phyloP scores from a whole-genome alignment of 805 yeast species.

The Brettanomyces nanus region DNA sequence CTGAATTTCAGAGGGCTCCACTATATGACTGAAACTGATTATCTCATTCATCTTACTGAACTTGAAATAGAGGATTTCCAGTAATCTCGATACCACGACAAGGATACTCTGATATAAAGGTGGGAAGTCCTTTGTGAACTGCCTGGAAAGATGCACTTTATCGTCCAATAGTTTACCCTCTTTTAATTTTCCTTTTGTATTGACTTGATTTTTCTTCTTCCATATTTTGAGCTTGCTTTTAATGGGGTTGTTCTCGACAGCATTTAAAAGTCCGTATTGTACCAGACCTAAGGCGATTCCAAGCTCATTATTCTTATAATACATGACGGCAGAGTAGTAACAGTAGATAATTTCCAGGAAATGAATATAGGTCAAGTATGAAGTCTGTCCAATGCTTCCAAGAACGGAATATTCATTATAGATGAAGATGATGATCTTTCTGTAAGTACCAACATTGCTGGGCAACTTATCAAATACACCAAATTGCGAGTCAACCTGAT shows the following conservation, averaged over 20 bases:
- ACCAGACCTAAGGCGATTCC: slow-evolving; percentile 22
- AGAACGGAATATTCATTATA: slow-evolving; percentile 14
- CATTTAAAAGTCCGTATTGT: slow-evolving; percentile 16
- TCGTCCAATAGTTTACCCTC: slow-evolving; percentile 16
- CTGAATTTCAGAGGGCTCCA: slow-evolving; percentile 10
- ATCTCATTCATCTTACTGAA: slow-evolving; percentile 18
- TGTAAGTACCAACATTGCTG: slow-evolving; percentile 11
- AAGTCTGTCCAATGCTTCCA: slow-evolving; percentile 3
- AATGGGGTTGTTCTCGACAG: slow-evolving; percentile 20
- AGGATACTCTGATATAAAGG: slow-evolving; percentile 14
- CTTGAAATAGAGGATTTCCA: slow-evolving; percentile 16
- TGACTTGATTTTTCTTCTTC: slow-evolving; percentile 4
- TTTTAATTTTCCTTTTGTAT: slow-evolving; percentile 7
- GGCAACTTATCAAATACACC: slow-evolving; percentile 22
- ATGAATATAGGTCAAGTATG: background rate
- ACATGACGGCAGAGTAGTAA: slow-evolving; percentile 19
- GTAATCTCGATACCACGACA: slow-evolving; percentile 9
- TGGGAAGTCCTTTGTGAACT: slow-evolving; percentile 10
- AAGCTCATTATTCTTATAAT: slow-evolving; percentile 16
- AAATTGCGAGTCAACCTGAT: slow-evolving; percentile 14
- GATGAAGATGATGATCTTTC: slow-evolving; percentile 17
- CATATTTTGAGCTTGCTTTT: slow-evolving; percentile 17
- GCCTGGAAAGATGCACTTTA: slow-evolving; percentile 11
- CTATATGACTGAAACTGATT: slow-evolving; percentile 14
- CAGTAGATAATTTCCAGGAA: slow-evolving; percentile 17